Percentiles rank a stretch among this genome's conserved stretches.
Conservation (phyloP, 2,329 filamentous ascomycete genomes). For the Pseudocercospora pini-densiflorae region DNA sequence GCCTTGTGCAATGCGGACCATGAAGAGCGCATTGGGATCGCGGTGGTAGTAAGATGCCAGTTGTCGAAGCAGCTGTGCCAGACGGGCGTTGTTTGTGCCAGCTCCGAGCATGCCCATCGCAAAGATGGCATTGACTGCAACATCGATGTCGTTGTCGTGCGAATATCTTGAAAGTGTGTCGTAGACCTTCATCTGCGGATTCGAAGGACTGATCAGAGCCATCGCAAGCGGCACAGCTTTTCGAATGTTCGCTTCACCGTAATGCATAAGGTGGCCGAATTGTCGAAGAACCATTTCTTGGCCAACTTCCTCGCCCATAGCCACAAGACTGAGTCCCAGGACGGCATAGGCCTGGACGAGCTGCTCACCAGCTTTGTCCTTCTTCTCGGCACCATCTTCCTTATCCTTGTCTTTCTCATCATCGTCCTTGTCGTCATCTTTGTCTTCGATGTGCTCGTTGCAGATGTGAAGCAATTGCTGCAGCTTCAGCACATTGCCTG, state of each 20-base stretch:
- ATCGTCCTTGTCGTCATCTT: conserved; percentile 61
- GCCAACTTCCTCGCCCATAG: conserved; percentile 98
- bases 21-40: conserved; percentile 94
- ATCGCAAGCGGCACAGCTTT: conserved; percentile 95
- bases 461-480: conserved; percentile 97
- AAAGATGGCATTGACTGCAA: conserved; percentile 98
- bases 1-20: conserved; percentile 98
- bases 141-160: conserved; percentile 98
- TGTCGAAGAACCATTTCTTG: conserved; percentile 99
- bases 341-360: conserved; percentile 95
- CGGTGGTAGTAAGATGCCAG: conserved; percentile 98
- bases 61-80: conserved; percentile 92
- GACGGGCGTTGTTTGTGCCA: conserved; percentile 95
- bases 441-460: conserved; percentile 95
- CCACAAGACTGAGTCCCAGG: conserved; percentile 87
- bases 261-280: conserved; percentile 99
- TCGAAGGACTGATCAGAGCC: conserved; percentile 95
- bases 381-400: conserved; percentile 72
- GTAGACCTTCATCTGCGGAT: conserved; percentile 99
- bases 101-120: conserved; percentile 97
- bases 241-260: conserved; percentile 95
- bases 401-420: conserved; percentile 67
- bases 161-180: conserved; percentile 97
- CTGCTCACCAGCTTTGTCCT: conserved; percentile 73
- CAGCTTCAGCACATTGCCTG: conserved; percentile 94